Conservation (phyloP, 192 early-diverging fungal species). For the Mortierella antarctica region DNA sequence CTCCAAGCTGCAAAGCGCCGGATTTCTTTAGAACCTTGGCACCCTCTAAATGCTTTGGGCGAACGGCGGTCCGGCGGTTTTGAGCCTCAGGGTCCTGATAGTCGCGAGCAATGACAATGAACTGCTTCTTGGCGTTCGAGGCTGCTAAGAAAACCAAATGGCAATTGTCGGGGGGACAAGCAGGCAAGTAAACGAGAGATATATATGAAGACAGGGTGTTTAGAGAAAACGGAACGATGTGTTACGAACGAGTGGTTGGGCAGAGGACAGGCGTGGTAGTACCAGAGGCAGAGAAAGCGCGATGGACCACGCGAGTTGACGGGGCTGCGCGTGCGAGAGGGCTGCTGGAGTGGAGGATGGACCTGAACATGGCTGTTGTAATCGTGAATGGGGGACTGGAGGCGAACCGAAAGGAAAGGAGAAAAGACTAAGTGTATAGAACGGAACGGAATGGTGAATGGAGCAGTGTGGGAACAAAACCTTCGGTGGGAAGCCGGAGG, state of each 20-base stretch:
- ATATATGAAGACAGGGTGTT: too few species aligned
- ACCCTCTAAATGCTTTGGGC: constrained; percentile 57
- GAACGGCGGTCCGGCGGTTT: constrained; percentile 52
- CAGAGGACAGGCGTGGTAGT: not conserved
- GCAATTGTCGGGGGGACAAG: not conserved
- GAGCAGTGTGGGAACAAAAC: not conserved
- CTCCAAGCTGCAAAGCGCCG: constrained; percentile 58
- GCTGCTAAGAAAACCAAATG: not conserved
- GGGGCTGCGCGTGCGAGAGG: not conserved
- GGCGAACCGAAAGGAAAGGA: not conserved
- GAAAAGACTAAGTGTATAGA: not conserved
- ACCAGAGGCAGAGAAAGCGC: constrained; percentile 16
- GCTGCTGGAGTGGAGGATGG: not conserved
- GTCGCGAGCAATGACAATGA: constrained; percentile 63
- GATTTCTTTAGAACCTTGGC: constrained; percentile 39
- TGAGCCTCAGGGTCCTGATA: constrained; percentile 61
- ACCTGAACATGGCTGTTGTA: constrained; percentile 10
- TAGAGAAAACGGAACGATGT: too few species aligned
- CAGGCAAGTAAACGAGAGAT: not conserved
- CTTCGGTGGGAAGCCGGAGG: too few species aligned
- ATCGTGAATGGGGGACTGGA: too few species aligned
- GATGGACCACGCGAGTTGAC: not conserved
- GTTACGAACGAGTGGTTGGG: not conserved
- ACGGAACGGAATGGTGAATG: not conserved
- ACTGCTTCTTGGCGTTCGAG: constrained; percentile 35